Evolutionary conservation across 2,329 filamentous ascomycete genomes (phyloP).

Genomic region (Fusarium sp.): DNA sequence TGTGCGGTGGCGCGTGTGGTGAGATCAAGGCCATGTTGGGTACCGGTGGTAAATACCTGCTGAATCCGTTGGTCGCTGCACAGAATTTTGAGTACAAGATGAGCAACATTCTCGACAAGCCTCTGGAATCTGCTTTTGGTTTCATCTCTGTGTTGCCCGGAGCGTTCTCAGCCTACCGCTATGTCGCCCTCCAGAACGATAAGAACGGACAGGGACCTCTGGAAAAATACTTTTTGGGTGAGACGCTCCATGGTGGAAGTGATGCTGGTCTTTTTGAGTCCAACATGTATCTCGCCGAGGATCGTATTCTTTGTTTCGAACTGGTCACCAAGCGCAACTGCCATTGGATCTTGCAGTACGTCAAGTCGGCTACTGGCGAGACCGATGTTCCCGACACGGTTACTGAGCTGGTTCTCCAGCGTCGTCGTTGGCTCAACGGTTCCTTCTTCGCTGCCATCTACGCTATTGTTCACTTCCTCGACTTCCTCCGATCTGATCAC

Average conservation of each 20-base stretch:
- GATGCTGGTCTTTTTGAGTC: conserved; percentile 97
- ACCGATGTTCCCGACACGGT: conserved; percentile 96
- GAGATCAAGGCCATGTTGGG: conserved; percentile 99
- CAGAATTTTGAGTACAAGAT: conserved; percentile 99
- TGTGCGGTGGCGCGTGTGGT: conserved; percentile 96
- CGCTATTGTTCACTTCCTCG: conserved; percentile 92
- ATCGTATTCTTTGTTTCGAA: conserved; percentile 99
- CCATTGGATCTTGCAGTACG: conserved; percentile 97
- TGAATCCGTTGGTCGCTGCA: conserved; percentile 94
- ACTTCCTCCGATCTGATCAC: conserved; percentile 95
- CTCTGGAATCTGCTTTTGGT: conserved; percentile 94
- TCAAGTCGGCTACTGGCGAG: conserved; percentile 96
- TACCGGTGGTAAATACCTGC: conserved; percentile 83
- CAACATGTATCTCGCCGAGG: conserved; percentile 99
- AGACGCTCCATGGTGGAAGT: conserved; percentile 92
- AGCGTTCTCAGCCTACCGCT: conserved; percentile 98
- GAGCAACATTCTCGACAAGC: conserved; percentile 99
- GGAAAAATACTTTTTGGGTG: conserved; percentile 96
- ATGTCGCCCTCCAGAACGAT: conserved; percentile 94
- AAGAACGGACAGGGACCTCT: conserved; percentile 92
- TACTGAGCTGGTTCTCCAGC: conserved; percentile 94
- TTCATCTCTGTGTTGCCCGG: conserved; percentile 97
- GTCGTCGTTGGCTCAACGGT: conserved; percentile 96
- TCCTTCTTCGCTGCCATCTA: conserved; percentile 99
- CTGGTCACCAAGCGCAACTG: conserved; percentile 97